phyloP scores from a whole-genome alignment of 345 rosid species.

The Salix caprea region DNA sequence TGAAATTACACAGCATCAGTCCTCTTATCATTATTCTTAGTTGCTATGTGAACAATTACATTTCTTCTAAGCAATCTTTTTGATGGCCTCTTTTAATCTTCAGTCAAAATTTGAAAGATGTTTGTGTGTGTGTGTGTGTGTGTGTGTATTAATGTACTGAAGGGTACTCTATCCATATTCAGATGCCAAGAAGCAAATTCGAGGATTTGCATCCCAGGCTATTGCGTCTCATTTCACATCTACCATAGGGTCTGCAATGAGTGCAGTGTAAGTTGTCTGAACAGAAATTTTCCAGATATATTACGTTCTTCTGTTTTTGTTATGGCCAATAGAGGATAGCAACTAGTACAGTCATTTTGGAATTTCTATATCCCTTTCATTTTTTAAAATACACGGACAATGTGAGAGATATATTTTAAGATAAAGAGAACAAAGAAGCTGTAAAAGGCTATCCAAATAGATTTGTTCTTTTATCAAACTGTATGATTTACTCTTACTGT shows the following conservation, averaged over 20 bases:
- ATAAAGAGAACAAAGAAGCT: not conserved
- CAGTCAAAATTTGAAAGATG: not conserved
- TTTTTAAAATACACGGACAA: not conserved
- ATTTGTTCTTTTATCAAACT: not conserved
- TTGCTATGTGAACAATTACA: not conserved
- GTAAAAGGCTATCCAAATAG: not conserved
- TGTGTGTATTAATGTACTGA: not conserved
- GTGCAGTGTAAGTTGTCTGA: slow-evolving; percentile 10
- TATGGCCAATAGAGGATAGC: not conserved
- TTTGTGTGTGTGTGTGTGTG: not conserved
- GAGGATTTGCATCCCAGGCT: slow-evolving; percentile 24
- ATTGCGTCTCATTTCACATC: slow-evolving; percentile 20
- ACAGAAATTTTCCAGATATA: not conserved
- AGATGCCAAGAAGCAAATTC: slow-evolving; percentile 61
- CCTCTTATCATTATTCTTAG: not conserved
- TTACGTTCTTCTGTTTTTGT: not conserved
- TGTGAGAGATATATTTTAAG: not conserved
- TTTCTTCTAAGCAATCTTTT: not conserved
- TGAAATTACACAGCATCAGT: not conserved
- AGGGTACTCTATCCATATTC: slow-evolving; percentile 12
- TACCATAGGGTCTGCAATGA: slow-evolving; percentile 12
- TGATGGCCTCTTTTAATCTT: not conserved
- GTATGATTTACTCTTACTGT: not conserved
- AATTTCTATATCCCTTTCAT: not conserved
- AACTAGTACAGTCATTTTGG: not conserved